Base-by-base conservation (phyloP, 1,284 basidiomycete genomes). In the Leccinum ambiguum region DNA sequence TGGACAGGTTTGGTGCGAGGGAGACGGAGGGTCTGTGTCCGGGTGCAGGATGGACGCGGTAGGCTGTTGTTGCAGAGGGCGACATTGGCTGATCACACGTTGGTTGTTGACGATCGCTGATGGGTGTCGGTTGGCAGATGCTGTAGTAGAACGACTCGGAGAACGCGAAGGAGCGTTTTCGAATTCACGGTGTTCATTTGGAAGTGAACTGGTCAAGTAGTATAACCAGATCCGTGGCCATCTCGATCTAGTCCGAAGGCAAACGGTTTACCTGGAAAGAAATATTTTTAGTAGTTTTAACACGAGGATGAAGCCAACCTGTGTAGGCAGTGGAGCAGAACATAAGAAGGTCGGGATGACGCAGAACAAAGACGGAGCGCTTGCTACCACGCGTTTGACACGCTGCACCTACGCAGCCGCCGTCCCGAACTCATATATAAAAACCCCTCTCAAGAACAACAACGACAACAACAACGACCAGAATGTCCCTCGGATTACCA, bases 401-500 rank as follows among this genome's bases (percentile, higher is more conserved):
- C 66, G 74, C 48, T 50, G 48, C 18, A 50, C 48, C 45, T 10
- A 21, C 53, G 21, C 21, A 26, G 14, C 48, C 8, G 53, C 21
- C 53, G 21, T 23, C 21, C 21, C 53, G 53, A 26, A 26, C 53
- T 21, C 23, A 16, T 56, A 63, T 64, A 73, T 0, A 36, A 36
- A 59, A 68, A 63, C 3, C 23, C n/a, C 18, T 30, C 26, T 16
- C 26, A 2, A 8, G 26, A 14, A 23, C 18, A 23, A 23, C 50
- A 53, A 23, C 23, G n/a, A 21, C 8, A 11, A 50, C 10, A 50
- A 50, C 18, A 50, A 18, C 48, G 18, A 68, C 54, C 66, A 64
- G 16, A 54, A 65, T 77, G 75, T 73, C 75, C 2, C 81, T 89
- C 69, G 82, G 82, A 60, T 77, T 90, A 8, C 86, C 87, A 18